Evolutionary conservation across 768 basidiomycete genomes (phyloP), one percentile per base, ranked within the genome.

Genomic region (Mycena vulgaris): DNA sequence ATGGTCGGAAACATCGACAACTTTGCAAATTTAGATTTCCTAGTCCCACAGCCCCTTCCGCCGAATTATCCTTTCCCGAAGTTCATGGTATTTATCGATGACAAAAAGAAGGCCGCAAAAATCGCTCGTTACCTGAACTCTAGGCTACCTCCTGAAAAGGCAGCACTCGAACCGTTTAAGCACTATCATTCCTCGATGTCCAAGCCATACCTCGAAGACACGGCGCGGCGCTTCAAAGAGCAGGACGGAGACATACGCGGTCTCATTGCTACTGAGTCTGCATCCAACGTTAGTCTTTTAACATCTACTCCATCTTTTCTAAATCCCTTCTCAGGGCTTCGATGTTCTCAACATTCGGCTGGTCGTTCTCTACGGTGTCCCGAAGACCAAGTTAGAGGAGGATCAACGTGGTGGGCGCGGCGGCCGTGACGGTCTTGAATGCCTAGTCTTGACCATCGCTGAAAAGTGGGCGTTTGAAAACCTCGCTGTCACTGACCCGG

Each of bases 391-490:
- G 11, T 27, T 27, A 2, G 65, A 66, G 2, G 14, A 23, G 0
- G 56, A 51, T 13, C 65, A 66, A 21, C 57, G 65, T 21, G 65
- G 57, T 11, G 65, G 65, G 14, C 21, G 57, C 2, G 65, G 65
- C 6, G 65, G 65, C 9, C 56, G 65, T 9, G 65, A 66, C 33
- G 65, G 65, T 5, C 47, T 23, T 6, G 57, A 59, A 16, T 66
- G 65, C n/a, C 25, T 59, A 7, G 49, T 66, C 0, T 27, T 66
- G 1, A 58, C n/a, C 10, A 66, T 66, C 21, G 65, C 65, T 0
- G 65, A 66, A 10, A 5, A 5, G 6, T 66, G 65, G 65, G 65
- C 65, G 8, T 59, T 21, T 4, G 14, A 58, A 0, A 30, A 59
- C 21, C 25, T 42, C 0, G 47, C 57, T 7, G 10, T 0, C 0